These are phyloP conservation scores for Termitomyces sp. DNA, from an alignment of 768 basidiomycete species.

Conservation along the genomic window DNA sequence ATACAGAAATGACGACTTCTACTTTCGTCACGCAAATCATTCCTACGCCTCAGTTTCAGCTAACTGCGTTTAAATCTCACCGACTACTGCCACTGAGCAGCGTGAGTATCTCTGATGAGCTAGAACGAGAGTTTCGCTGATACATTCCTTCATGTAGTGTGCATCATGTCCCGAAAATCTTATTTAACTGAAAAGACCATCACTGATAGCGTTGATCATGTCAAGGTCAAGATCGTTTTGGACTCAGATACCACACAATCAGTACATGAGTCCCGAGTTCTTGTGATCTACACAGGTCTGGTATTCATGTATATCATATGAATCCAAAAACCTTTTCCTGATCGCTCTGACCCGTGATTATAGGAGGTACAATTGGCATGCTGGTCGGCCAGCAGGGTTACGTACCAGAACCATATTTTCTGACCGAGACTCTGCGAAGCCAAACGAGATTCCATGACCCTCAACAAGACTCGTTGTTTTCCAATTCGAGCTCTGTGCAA, in stretches of 20 bases:
- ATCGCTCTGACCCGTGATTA: background rate
- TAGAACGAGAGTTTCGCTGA: background rate
- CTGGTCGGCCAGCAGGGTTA: slow-evolving; percentile 73
- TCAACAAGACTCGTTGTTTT: slow-evolving; percentile 79
- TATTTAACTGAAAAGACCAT: background rate
- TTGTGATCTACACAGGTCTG: slow-evolving; percentile 78
- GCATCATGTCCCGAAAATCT: background rate
- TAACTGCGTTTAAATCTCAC: background rate
- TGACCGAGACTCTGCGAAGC: slow-evolving; percentile 78
- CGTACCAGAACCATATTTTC: slow-evolving; percentile 82
- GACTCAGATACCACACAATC: slow-evolving; percentile 49
- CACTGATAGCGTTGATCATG: background rate
- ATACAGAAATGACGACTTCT: background rate
- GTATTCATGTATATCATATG: no score
- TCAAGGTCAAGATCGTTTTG: background rate
- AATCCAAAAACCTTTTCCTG: background rate
- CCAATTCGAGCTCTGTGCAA: slow-evolving; percentile 73
- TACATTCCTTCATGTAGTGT: background rate
- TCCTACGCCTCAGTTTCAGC: no score
- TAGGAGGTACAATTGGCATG: slow-evolving; percentile 87
- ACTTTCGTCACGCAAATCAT: background rate
- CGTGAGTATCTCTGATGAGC: background rate
- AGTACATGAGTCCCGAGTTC: slow-evolving; percentile 73
- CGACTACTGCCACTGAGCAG: background rate
- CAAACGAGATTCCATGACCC: slow-evolving; percentile 94